Conservation (phyloP, 306 rosid species). For the Fagus sylvatica region DNA sequence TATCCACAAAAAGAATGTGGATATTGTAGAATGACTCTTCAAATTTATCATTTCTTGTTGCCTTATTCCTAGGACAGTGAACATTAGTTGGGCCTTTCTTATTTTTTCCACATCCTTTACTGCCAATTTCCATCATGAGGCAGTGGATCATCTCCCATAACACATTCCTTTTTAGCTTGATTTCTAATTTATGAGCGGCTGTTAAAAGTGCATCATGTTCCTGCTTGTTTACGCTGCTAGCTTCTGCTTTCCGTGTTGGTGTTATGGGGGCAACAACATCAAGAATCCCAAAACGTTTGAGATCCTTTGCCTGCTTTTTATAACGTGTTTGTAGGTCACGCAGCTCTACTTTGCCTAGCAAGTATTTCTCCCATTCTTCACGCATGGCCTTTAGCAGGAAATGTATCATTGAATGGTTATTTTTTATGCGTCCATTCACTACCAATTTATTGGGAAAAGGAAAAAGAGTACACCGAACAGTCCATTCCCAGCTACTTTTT, state of each 20-base stretch:
- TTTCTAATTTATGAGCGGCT: conserved; percentile 78
- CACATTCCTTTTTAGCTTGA: conserved; percentile 43
- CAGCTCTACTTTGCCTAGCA: conserved; percentile 82
- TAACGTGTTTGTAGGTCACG: conserved; percentile 60
- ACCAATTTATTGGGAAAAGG: not conserved
- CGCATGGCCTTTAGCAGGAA: conserved; percentile 63
- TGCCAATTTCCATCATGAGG: conserved; percentile 24
- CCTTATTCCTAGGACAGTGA: conserved; percentile 41
- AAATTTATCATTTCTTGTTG: conserved; percentile 31
- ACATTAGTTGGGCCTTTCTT: conserved; percentile 40
- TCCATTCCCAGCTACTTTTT: not conserved
- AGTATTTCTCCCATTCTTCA: conserved; percentile 90
- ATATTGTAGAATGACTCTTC: not conserved
- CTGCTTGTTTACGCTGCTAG: conserved; percentile 71
- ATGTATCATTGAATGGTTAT: conserved; percentile 11
- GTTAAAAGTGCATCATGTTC: conserved; percentile 79
- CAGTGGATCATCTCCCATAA: conserved; percentile 46
- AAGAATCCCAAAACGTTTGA: conserved; percentile 96
- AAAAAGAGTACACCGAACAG: conserved; percentile 6
- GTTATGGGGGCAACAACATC: conserved; percentile 76
- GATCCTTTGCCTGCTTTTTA: conserved; percentile 80
- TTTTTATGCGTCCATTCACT: conserved; percentile 17
- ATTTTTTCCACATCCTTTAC: conserved; percentile 38
- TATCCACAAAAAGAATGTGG: too few species aligned
- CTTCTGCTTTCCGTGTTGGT: conserved; percentile 59